Conservation (phyloP, 1,284 basidiomycete genomes). For the Ganoderma multipileum region DNA sequence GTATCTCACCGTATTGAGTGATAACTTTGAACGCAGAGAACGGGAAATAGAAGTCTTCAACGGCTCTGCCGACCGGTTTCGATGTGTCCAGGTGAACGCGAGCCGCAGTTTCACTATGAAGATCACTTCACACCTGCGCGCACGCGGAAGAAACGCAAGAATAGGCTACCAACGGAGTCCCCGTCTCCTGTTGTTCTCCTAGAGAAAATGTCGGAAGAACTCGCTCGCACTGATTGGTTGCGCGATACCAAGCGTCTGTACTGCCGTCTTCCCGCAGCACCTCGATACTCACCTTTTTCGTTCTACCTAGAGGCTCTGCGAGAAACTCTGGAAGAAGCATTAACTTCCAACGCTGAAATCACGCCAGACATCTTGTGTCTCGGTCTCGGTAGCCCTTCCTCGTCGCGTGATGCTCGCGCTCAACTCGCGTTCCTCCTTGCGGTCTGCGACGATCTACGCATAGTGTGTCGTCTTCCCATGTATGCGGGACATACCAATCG, state of each 20-base stretch:
- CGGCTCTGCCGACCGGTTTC: not conserved
- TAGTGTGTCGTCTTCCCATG: constrained; percentile 56
- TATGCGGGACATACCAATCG: constrained; percentile 23
- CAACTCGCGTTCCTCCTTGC: constrained; percentile 72
- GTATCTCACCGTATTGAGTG: not conserved
- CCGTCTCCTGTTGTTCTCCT: constrained; percentile 34
- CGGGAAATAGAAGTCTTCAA: not conserved
- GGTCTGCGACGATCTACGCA: constrained; percentile 54
- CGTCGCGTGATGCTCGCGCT: constrained; percentile 64
- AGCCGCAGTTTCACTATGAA: constrained; percentile 42
- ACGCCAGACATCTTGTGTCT: constrained; percentile 56
- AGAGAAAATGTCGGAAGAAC: constrained; percentile 35
- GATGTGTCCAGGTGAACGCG: constrained; percentile 20
- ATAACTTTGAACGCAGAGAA: not conserved
- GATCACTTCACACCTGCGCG: constrained; percentile 45
- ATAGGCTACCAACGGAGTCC: constrained; percentile 30
- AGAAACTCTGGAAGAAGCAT: constrained; percentile 39
- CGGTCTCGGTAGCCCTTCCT: constrained; percentile 71
- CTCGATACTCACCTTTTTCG: constrained; percentile 15
- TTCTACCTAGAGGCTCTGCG: constrained; percentile 43
- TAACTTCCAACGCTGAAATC: constrained; percentile 15
- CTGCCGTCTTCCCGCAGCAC: constrained; percentile 33
- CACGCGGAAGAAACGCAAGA: constrained; percentile 41
- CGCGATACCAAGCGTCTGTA: constrained; percentile 38
- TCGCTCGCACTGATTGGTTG: constrained; percentile 37